Evolutionary conservation across 139 green algal genomes (phyloP).

Genomic region (Desmodesmus armatus): DNA sequence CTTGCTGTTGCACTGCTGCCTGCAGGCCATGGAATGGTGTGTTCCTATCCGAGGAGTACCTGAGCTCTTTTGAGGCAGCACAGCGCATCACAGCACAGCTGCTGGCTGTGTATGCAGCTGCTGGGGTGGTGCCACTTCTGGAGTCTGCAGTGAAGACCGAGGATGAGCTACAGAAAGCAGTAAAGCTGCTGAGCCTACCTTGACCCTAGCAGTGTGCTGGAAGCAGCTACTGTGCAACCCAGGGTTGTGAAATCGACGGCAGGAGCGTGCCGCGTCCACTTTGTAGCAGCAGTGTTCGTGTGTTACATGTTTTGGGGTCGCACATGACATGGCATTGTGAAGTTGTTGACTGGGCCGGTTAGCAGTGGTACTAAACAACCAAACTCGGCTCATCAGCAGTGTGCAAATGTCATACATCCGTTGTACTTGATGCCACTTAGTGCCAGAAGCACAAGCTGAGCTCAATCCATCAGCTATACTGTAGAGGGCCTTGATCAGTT

Average conservation of each 20-base stretch:
- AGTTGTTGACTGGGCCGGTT: not conserved
- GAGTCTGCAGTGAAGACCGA: constrained; percentile 48
- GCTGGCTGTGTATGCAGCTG: constrained; percentile 46
- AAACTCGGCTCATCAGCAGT: no score
- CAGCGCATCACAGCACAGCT: constrained; percentile 51
- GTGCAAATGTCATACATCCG: no score
- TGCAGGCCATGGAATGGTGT: constrained; percentile 66
- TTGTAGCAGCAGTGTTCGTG: not conserved
- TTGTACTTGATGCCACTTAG: no score
- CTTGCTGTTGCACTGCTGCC: no score
- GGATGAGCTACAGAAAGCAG: constrained; percentile 37
- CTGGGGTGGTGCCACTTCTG: constrained; percentile 58
- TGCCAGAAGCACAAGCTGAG: not conserved
- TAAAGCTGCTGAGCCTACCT: constrained; percentile 37
- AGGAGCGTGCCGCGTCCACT: not conserved
- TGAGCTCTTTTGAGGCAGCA: constrained; percentile 55
- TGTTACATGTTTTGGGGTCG: not conserved
- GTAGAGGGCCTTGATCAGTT: not conserved
- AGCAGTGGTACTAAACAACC: no score
- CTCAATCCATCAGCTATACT: not conserved
- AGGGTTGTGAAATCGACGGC: no score
- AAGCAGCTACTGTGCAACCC: no score
- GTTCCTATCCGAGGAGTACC: constrained; percentile 65
- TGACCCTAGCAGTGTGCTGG: no score
- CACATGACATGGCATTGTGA: not conserved